Base-by-base conservation (phyloP, 768 basidiomycete species). In the Boletus rubescentipes region DNA sequence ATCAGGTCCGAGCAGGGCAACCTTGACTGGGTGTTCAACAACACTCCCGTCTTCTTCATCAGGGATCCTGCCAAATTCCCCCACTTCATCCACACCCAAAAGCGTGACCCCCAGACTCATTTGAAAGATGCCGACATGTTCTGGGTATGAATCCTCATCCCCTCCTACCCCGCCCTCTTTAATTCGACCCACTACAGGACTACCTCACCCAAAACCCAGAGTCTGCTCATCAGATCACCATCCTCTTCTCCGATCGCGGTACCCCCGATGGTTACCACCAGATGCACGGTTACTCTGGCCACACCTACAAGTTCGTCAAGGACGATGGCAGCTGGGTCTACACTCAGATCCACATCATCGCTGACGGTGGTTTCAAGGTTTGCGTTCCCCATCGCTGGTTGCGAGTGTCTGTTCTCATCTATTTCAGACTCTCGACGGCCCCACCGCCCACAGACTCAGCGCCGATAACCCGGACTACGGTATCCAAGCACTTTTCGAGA, bases 81-180 rank as follows among this genome's bases (percentile, higher is more conserved):
- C 41, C 91, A 97, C 75, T 87, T 97, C 72, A 91, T 96, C 62
- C 95, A 98, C 77, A 92, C 92, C 29, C 89, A 91, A 68, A 94
- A 94, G 77, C 83, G 89, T 59, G 82, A 92, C 70, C 95, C 95
- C 15, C 90, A 92, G 67, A 95, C 93, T 9, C 91, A 98, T 72
- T 72, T 95, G 62, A 93, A 89, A 71, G 92, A 93, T 75, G 67
- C 86, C 43, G 89, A 93, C 69, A 83, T 82, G 79, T 94, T 89
- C 79, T 89, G 87, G 89, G 86, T 87, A 65, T 11, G 53, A 10
- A 2, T n/a, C 1, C 2, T 64, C 58, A 9, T 36, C 9, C 15
- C 5, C 41, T 15, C 2, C 18, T 21, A 31, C 30, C 12, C 5
- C 3, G 1, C 32, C 2, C 36, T 41, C 1, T 35, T 21, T 29